Percentiles rank a stretch among this genome's conserved stretches.
These are phyloP conservation scores for Xanthoconium separans DNA, from an alignment of 1,284 basidiomycete species.

Conservation along the genomic window DNA sequence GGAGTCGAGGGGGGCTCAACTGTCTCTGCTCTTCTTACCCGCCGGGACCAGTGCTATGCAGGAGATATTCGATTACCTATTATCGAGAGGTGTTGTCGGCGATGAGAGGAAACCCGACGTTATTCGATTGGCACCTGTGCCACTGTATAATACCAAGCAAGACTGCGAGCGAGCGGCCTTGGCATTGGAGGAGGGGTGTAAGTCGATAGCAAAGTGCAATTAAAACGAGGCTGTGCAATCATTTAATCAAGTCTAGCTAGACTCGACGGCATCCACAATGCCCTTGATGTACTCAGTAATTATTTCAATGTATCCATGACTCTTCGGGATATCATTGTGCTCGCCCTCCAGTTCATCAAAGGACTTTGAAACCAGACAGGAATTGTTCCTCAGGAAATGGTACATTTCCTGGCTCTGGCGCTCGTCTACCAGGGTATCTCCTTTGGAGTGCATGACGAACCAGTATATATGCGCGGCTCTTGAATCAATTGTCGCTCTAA, in stretches of 20 bases:
- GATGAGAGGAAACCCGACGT: conserved; percentile 91
- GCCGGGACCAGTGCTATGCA: conserved; percentile 66
- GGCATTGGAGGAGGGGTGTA: conserved; percentile 59
- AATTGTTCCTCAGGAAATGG: conserved; percentile 46
- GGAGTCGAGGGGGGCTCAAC: conserved; percentile 76
- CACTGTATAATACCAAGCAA: conserved; percentile 79
- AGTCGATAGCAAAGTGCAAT: conserved; percentile 12
- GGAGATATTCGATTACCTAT: conserved; percentile 61
- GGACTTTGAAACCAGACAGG: conserved; percentile 38
- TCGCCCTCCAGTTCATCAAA: conserved; percentile 47
- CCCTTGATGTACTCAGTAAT: conserved; percentile 40
- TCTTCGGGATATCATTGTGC: conserved; percentile 56
- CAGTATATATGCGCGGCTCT: conserved; percentile 47
- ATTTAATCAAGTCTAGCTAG: conserved; percentile 6
- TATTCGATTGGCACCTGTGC: conserved; percentile 81
- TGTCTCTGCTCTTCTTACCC: conserved; percentile 81
- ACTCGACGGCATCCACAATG: conserved; percentile 2
- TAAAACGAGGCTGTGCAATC: conserved; percentile 10
- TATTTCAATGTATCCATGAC: conserved; percentile 47
- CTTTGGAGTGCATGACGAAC: conserved; percentile 71
- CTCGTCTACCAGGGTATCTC: conserved; percentile 67
- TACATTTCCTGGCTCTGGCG: conserved; percentile 61
- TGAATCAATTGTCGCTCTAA: conserved; percentile 38
- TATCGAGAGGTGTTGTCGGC: conserved; percentile 76
- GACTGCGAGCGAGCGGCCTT: conserved; percentile 73